Percentiles rank a stretch among this genome's conserved stretches.
These are phyloP conservation scores for Endoconidiophora polonica DNA, from an alignment of 2,329 filamentous ascomycete species.

Conservation along the genomic window DNA sequence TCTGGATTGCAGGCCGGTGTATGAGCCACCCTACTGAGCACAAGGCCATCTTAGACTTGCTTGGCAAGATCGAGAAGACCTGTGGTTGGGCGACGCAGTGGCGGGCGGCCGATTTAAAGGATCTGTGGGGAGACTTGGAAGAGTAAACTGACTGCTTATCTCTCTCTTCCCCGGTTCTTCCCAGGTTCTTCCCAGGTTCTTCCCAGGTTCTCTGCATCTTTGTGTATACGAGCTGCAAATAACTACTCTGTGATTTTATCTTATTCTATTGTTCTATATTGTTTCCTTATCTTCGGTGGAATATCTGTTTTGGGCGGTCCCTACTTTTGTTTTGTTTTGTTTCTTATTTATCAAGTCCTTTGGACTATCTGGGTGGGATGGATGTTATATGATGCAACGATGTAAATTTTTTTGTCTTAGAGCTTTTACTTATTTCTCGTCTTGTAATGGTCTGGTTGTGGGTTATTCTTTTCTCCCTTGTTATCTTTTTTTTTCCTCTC, in stretches of 20 bases:
- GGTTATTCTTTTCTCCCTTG: no score
- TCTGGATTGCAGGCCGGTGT: conserved; percentile 35
- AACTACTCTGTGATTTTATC: background rate
- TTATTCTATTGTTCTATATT: background rate
- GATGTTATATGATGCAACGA: background rate
- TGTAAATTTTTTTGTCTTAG: background rate
- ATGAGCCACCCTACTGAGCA: conserved; percentile 31
- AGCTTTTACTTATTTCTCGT: background rate
- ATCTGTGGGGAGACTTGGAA: conserved; percentile 30
- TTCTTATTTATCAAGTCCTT: background rate
- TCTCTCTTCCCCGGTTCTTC: background rate
- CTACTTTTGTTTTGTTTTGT: background rate
- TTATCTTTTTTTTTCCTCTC: background rate
- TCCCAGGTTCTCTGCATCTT: background rate
- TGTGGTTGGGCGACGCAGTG: conserved; percentile 37
- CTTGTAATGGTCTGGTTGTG: background rate
- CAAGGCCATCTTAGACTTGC: conserved; percentile 26
- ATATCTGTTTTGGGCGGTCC: background rate
- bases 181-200: background rate
- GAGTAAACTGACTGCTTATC: conserved; percentile 13
- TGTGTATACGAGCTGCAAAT: background rate
- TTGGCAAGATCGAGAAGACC: conserved; percentile 32
- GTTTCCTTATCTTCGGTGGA: no score
- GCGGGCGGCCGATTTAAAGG: conserved; percentile 33
- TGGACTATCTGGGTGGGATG: background rate